Evolutionary conservation across 1,284 basidiomycete species (phyloP).

Genomic region (Neolentinus lepideus): DNA sequence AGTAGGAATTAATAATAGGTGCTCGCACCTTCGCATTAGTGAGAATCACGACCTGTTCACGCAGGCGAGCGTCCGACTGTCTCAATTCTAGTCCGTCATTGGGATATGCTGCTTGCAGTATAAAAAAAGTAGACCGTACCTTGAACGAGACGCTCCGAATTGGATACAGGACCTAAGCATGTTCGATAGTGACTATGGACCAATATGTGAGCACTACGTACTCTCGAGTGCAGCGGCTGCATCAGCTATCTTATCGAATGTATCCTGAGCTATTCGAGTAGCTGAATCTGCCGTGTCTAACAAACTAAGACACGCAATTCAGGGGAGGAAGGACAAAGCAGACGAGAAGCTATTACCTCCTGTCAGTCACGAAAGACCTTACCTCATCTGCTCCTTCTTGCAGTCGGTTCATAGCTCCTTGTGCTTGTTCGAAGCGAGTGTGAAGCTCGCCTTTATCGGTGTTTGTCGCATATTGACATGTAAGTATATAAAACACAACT

Average conservation of each 20-base stretch:
- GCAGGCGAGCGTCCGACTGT: constrained; percentile 51
- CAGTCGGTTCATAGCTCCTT: constrained; percentile 45
- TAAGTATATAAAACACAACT: constrained; percentile 16
- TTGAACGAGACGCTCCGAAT: constrained; percentile 46
- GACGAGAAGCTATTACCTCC: constrained; percentile 33
- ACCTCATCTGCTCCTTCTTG: constrained; percentile 54
- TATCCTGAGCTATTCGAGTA: constrained; percentile 47
- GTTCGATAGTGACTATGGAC: background rate
- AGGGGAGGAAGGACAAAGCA: constrained; percentile 4
- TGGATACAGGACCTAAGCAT: constrained; percentile 35
- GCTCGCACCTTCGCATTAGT: constrained; percentile 48
- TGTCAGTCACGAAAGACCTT: constrained; percentile 38
- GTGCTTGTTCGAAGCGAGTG: constrained; percentile 43
- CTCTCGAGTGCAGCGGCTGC: constrained; percentile 48
- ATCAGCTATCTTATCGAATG: constrained; percentile 48
- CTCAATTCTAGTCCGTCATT: constrained; percentile 42
- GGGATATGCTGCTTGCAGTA: background rate
- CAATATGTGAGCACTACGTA: constrained; percentile 16
- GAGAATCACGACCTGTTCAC: constrained; percentile 51
- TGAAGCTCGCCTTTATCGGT: constrained; percentile 44
- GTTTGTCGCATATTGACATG: background rate
- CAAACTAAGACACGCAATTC: constrained; percentile 28
- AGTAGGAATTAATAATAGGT: constrained; percentile 3
- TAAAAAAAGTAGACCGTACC: constrained; percentile 28
- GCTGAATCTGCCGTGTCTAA: constrained; percentile 54